These are phyloP conservation scores for Backusella sp. DNA, from an alignment of 192 early-diverging fungal species.

Conservation along the genomic window DNA sequence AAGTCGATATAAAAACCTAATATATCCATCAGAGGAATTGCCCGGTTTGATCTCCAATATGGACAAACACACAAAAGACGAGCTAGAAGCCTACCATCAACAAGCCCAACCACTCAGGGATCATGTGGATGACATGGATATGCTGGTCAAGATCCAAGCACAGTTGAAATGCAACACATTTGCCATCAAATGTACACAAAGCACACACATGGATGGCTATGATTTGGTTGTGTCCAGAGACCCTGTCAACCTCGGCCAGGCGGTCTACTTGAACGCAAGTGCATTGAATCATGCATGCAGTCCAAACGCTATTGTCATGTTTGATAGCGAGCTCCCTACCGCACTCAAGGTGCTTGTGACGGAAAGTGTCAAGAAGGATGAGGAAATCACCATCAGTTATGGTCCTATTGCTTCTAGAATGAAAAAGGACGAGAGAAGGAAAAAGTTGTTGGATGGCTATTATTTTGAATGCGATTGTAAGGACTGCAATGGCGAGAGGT, in stretches of 20 bases:
- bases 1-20: background rate
- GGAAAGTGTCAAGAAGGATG: background rate
- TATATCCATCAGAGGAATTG: background rate
- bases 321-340: background rate
- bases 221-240: background rate
- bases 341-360: background rate
- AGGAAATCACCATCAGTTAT: slow-evolving; percentile 19
- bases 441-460: slow-evolving; percentile 5
- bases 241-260: background rate
- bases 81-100: background rate
- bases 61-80: background rate
- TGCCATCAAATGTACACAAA: slow-evolving; percentile 10
- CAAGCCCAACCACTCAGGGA: background rate
- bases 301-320: slow-evolving; percentile 21
- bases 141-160: slow-evolving; percentile 15
- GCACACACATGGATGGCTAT: background rate
- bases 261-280: slow-evolving; percentile 22
- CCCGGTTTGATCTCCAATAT: slow-evolving; percentile 16
- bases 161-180: slow-evolving; percentile 26
- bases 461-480: slow-evolving; percentile 26
- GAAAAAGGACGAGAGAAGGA: slow-evolving; percentile 5
- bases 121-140: background rate
- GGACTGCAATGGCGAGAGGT: background rate
- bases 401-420: slow-evolving; percentile 16
- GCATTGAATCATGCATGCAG: slow-evolving; percentile 20